Evolutionary conservation across 2,329 filamentous ascomycete species (phyloP), one percentile per base, ranked within the genome.

Genomic region (Fusarium sp.): DNA sequence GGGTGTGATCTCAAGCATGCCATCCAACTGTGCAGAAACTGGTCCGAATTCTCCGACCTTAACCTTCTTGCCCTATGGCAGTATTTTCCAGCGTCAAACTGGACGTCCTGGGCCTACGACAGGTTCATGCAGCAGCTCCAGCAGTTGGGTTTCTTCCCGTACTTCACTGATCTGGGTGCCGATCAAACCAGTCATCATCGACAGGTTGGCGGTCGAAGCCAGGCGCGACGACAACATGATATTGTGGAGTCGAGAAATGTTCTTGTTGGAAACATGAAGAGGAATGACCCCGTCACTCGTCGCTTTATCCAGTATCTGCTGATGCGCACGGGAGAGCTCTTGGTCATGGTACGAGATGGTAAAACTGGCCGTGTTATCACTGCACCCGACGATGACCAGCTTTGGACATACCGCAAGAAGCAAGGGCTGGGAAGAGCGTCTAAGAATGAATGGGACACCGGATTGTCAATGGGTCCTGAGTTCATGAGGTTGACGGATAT

Each of bases 301-400:
- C 72, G 74, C 4, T 76, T 76, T 33, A 40, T 76, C 14, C 73
- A 76, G 22, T 76, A 76, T 33, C 57, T 76, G 8, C 22, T 55
- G 4, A 72, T 76, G 73, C 47, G 74, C 1, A 57, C 71, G 1
- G 73, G 73, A 35, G 73, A 75, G 10, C 14, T 75, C 1, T 22
- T 76, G 15, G 61, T 76, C 14, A 48, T 76, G 62, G 75, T 75
- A 0, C 51, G 74, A 7, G 75, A 76, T 56, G 74, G 74, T 15
- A 76, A 71, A 54, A 75, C 73, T 4, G 74, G 74, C 4, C 65
- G 74, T 17, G 69, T 76, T 6, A 73, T 76, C 6, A 75, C 74
- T 1, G 73, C 75, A 11, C 73, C 73, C 1, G 45, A 54, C 2
- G n/a, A 72, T 1, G 59, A 75, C 8, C 56, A 75, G 1, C 62